These are phyloP conservation scores for Fusarium sp. DNA, from an alignment of 2,329 filamentous ascomycete species.

Conservation along the genomic window DNA sequence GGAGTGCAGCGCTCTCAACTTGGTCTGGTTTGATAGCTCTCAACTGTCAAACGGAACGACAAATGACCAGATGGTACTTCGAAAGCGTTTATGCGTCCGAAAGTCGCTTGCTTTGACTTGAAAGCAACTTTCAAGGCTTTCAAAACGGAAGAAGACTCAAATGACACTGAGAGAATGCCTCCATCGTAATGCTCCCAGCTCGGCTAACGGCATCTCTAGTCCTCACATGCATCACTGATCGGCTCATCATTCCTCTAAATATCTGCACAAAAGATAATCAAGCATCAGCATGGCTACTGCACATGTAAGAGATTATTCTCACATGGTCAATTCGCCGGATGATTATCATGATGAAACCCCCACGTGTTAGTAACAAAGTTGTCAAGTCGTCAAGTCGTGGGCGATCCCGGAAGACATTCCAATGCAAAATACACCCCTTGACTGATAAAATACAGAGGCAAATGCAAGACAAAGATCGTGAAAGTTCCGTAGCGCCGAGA, in stretches of 20 bases:
- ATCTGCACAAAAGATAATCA: neutral
- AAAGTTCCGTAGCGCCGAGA: conserved; percentile 9
- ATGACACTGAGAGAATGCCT: neutral
- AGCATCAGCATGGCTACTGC: neutral
- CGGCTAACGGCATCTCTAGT: neutral
- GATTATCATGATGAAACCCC: neutral
- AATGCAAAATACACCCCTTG: conserved; percentile 1
- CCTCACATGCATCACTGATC: neutral
- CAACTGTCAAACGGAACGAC: neutral
- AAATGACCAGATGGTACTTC: neutral
- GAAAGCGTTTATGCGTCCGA: neutral
- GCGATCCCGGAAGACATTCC: conserved; percentile 15
- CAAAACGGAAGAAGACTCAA: neutral
- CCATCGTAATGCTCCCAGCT: neutral
- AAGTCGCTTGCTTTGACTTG: neutral
- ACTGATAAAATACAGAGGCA: neutral
- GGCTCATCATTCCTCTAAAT: neutral
- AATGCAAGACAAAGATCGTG: conserved; percentile 9
- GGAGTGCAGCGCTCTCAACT: neutral
- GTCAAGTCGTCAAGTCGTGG: conserved; percentile 10
- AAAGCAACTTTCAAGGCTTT: neutral
- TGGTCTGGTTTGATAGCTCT: neutral
- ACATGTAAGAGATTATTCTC: neutral
- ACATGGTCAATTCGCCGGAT: neutral
- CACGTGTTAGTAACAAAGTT: conserved; percentile 7